Percentiles rank a stretch among this genome's conserved stretches.
Conservation (phyloP, 768 basidiomycete species). For the Leucogyrophana mollusca region DNA sequence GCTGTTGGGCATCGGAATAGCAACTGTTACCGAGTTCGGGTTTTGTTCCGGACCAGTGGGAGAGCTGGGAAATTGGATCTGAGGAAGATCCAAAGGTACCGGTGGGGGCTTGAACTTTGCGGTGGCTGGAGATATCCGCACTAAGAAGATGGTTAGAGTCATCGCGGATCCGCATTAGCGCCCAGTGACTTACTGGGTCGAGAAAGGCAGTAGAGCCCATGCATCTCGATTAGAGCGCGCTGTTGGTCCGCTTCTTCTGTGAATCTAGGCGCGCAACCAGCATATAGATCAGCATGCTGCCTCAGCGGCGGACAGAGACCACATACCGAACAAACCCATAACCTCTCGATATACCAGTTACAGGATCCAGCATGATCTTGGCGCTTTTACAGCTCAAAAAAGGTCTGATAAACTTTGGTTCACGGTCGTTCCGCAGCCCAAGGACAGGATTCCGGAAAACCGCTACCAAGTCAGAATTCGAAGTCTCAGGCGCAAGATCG, state of each 20-base stretch:
- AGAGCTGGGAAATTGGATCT: conserved; percentile 41
- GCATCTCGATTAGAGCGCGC: conserved; percentile 89
- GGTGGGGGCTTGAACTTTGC: conserved; percentile 77
- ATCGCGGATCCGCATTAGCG: conserved; percentile 2
- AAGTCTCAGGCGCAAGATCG: conserved; percentile 89
- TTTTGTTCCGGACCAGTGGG: conserved; percentile 28
- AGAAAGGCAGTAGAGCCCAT: conserved; percentile 85
- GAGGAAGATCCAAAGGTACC: conserved; percentile 43
- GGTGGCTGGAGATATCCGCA: conserved; percentile 89
- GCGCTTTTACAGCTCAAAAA: conserved; percentile 94
- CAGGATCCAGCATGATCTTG: conserved; percentile 92
- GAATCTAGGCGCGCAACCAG: conserved; percentile 51
- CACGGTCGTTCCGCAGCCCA: conserved; percentile 80
- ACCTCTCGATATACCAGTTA: conserved; percentile 84
- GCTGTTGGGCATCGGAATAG: conserved; percentile 46
- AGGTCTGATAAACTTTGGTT: conserved; percentile 85
- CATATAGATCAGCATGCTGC: conserved; percentile 9
- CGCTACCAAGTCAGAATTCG: conserved; percentile 93
- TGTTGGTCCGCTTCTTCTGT: conserved; percentile 87
- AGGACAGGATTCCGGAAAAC: conserved; percentile 89
- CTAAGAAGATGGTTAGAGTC: conserved; percentile 41
- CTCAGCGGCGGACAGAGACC: background rate
- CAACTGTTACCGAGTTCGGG: conserved; percentile 41
- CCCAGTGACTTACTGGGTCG: conserved; percentile 67
- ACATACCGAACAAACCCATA: conserved; percentile 89